phyloP scores from a whole-genome alignment of 768 basidiomycete species.

The Galerina marginata region DNA sequence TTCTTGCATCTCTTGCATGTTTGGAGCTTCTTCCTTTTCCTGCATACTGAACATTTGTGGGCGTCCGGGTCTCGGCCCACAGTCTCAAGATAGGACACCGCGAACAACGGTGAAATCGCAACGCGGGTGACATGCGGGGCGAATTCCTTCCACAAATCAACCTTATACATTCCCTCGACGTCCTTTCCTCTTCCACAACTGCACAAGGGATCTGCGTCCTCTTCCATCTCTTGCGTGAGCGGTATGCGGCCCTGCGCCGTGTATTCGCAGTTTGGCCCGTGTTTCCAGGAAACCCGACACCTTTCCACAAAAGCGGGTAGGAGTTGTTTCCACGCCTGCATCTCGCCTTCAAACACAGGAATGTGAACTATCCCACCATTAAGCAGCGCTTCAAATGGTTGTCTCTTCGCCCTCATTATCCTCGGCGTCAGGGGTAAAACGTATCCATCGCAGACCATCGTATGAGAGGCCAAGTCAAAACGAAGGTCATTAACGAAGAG shows the following conservation, averaged over 20 bases:
- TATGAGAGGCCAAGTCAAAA: slow-evolving; percentile 46
- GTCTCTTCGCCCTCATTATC: neutral
- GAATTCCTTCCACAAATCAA: slow-evolving; percentile 40
- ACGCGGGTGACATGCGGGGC: slow-evolving; percentile 49
- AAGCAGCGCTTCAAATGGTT: neutral
- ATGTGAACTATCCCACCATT: slow-evolving; percentile 10
- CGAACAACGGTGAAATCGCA: slow-evolving; percentile 57
- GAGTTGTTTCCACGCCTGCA: slow-evolving; percentile 53
- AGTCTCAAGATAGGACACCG: slow-evolving; percentile 52
- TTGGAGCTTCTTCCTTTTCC: slow-evolving; percentile 30
- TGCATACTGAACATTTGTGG: slow-evolving; percentile 34
- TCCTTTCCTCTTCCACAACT: slow-evolving; percentile 54
- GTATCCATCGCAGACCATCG: slow-evolving; percentile 46
- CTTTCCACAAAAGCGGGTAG: slow-evolving; percentile 56
- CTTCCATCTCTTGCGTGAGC: slow-evolving; percentile 37
- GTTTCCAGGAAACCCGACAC: slow-evolving; percentile 54
- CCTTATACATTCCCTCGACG: slow-evolving; percentile 37
- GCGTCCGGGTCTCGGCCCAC: slow-evolving; percentile 20
- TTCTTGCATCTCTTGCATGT: slow-evolving; percentile 29
- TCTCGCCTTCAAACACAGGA: slow-evolving; percentile 34
- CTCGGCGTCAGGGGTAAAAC: slow-evolving; percentile 32
- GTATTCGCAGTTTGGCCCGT: slow-evolving; percentile 54
- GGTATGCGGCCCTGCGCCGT: slow-evolving; percentile 37
- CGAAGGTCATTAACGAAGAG: slow-evolving; percentile 43
- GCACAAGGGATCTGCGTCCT: slow-evolving; percentile 48